phyloP scores from a whole-genome alignment of 176 grass and related monocot genomes.

The Phoenix roebelenii region DNA sequence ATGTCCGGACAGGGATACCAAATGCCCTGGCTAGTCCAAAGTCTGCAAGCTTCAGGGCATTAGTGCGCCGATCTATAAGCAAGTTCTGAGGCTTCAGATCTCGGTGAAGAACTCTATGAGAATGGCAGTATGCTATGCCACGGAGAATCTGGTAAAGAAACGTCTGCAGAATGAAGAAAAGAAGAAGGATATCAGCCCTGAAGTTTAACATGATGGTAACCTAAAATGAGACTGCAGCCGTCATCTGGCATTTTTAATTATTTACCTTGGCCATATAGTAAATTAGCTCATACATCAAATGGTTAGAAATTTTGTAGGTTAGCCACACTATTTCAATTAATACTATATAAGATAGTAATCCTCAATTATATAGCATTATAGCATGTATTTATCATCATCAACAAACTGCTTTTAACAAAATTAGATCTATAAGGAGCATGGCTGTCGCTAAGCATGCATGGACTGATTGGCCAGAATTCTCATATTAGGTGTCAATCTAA shows the following conservation, averaged over 20 bases:
- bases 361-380: no score
- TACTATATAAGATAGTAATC: no score
- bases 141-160: constrained; percentile 84
- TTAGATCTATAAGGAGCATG: no score
- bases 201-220: neutral
- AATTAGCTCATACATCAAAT: no score
- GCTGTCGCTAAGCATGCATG: no score
- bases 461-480: no score
- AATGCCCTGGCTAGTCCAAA: constrained; percentile 93
- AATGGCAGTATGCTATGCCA: constrained; percentile 90
- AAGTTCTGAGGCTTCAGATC: constrained; percentile 97
- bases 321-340: no score
- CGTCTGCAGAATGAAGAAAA: constrained; percentile 19
- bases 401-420: no score
- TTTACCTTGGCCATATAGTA: neutral
- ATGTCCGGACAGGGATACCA: constrained; percentile 70
- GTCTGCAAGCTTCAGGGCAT: constrained; percentile 83
- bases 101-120: constrained; percentile 77
- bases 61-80: constrained; percentile 66
- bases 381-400: no score
- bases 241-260: neutral
- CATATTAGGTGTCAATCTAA: no score
- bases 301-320: no score
- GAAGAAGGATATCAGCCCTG: neutral
- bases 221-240: neutral